Percentiles rank a stretch among this genome's conserved stretches.
These are phyloP conservation scores for Thermomucor indicae-seudaticae DNA, from an alignment of 371 early-diverging fungal species.

Conservation along the genomic window DNA sequence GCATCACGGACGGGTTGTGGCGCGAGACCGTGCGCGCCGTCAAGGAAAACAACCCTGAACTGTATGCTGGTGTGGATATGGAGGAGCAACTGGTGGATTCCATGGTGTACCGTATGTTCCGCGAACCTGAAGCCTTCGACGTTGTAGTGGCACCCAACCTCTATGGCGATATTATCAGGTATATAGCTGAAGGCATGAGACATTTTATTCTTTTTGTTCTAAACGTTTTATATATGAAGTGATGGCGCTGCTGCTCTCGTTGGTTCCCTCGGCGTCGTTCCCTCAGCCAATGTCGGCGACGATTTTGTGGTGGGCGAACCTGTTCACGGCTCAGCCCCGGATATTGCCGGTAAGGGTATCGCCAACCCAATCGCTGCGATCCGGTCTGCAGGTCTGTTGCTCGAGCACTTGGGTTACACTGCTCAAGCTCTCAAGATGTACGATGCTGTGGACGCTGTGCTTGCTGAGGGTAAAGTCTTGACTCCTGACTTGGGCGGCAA, in stretches of 20 bases:
- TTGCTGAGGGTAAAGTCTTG: conserved; percentile 58
- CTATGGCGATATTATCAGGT: conserved; percentile 91
- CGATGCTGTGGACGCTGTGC: conserved; percentile 79
- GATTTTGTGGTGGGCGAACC: conserved; percentile 92
- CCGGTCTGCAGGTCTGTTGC: conserved; percentile 86
- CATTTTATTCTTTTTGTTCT: background rate
- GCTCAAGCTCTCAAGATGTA: conserved; percentile 76
- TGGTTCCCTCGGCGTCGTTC: conserved; percentile 91
- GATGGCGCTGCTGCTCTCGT: conserved; percentile 96
- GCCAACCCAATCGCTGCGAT: conserved; percentile 95
- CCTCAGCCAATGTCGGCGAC: conserved; percentile 92
- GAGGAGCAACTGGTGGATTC: conserved; percentile 95
- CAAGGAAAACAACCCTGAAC: conserved; percentile 56
- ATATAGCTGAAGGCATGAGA: background rate
- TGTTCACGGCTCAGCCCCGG: conserved; percentile 95
- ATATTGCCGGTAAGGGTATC: conserved; percentile 92
- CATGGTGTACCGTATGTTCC: conserved; percentile 96
- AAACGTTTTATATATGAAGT: conserved; percentile 19
- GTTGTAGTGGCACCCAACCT: conserved; percentile 94
- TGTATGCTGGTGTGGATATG: conserved; percentile 61
- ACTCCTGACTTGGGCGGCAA: conserved; percentile 94
- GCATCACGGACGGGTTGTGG: conserved; percentile 92
- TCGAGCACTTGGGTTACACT: conserved; percentile 77
- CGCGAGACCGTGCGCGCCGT: conserved; percentile 83
- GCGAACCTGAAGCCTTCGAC: conserved; percentile 92